Evolutionary conservation across 495 filamentous ascomycete species (phyloP), one percentile per base, ranked within the genome.

Genomic region (Physcia stellaris): DNA sequence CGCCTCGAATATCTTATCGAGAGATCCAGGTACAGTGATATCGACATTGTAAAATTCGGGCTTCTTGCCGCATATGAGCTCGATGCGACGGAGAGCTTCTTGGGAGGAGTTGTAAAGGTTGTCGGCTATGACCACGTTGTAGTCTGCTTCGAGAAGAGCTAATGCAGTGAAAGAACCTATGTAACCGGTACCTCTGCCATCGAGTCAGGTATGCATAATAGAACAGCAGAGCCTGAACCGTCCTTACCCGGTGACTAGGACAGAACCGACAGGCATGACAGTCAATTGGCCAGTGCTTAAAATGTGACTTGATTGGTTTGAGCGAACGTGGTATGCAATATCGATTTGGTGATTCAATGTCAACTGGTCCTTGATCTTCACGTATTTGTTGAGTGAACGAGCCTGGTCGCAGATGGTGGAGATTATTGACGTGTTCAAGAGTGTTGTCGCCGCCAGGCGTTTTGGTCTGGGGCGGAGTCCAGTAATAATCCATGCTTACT

Each of bases 151-250:
- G 46, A 98, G 82, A 16, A 98, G 80, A 24, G 86, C 82, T 37
- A 98, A 77, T 40, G 79, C 66, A 37, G 90, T 98, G 73, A 96
- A 96, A 28, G 90, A 98, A 49, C 90, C 90, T 59, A 98, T 98
- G 70, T 98, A 98, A 65, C 90, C 90, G 41, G 85, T 90, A 48
- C 90, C 90, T 67, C 90, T 98, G 57, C 6, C 20, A 23, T 19
- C 19, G 23, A 56, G 33, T n/a, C n/a, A n/a, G n/a, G n/a, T 24
- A 40, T 37, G 24, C 13, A 31, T 36, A 15, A 46, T 33, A 28
- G 29, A 30, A 32, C 43, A 33, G 22, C 19, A 40, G 35, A 18
- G 32, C 21, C 17, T 39, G 24, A 23, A 33, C 17, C 15, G 16
- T 4, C 20, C 81, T 64, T 73, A 94, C 86, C 86, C 86, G 35